Evolutionary conservation across 129 eudicot species (phyloP).

Genomic region (Tanacetum coccineum): DNA sequence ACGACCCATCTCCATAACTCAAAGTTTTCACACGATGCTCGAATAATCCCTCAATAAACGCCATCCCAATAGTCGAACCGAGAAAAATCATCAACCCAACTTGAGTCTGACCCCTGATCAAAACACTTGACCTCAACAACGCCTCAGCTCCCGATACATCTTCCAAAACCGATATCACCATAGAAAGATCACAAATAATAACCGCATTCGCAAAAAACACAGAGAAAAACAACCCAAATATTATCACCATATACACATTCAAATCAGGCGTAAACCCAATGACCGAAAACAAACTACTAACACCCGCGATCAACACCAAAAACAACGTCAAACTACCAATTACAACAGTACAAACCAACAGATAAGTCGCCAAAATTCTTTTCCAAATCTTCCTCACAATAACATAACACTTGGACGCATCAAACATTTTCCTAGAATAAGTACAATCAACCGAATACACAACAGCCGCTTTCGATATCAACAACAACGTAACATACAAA

Average conservation of each 20-base stretch:
- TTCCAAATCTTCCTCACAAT: slow-evolving; percentile 67
- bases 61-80: slow-evolving; percentile 82
- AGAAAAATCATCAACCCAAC: slow-evolving; percentile 91
- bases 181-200: slow-evolving; percentile 63
- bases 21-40: slow-evolving; percentile 92
- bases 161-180: slow-evolving; percentile 93
- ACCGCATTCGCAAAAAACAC: slow-evolving; percentile 73
- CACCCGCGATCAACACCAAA: slow-evolving; percentile 49
- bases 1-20: slow-evolving; percentile 93
- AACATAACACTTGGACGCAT: slow-evolving; percentile 49
- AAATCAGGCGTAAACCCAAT: slow-evolving; percentile 61
- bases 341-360: slow-evolving; percentile 61
- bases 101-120: slow-evolving; percentile 88
- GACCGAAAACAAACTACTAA: slow-evolving; percentile 48
- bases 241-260: slow-evolving; percentile 49
- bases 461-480: slow-evolving; percentile 79
- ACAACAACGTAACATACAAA: slow-evolving; percentile 56
- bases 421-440: slow-evolving; percentile 67
- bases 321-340: slow-evolving; percentile 64
- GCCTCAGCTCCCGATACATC: slow-evolving; percentile 85
- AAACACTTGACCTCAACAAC: slow-evolving; percentile 61
- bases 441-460: slow-evolving; percentile 93
- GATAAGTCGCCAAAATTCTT: slow-evolving; percentile 60
- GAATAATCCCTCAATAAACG: slow-evolving; percentile 84
- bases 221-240: slow-evolving; percentile 59